Base-by-base conservation (phyloP, 768 basidiomycete genomes). In the Boletus eberwhitei region DNA sequence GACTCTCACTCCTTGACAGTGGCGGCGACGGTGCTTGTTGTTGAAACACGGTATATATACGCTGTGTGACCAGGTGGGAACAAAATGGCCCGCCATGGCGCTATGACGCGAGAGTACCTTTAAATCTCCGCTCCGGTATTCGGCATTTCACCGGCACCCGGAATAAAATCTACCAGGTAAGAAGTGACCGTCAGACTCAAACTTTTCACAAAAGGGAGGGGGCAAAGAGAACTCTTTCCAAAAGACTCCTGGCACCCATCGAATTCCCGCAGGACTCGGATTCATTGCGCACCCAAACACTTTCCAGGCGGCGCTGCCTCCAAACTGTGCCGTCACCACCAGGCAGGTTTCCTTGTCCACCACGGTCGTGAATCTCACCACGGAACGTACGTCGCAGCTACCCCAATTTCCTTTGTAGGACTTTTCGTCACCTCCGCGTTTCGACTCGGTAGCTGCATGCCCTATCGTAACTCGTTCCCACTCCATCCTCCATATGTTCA, bases 391-490 rank as follows among this genome's bases (percentile, higher is more conserved):
- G n/a, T n/a, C n/a, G n/a, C n/a, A 34, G 8, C 14, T n/a, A 42
- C 40, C 36, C 29, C 45, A 21, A 17, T 40, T 42, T 39, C 31
- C 31, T 21, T 29, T 17, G 26, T 38, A 39, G 6, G 21, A 5
- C 22, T 26, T 2, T 3, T 26, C 2, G 24, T 26, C 24, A 29
- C 46, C 58, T 47, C 58, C 35, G 48, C 46, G 44, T 45, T 59
- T 60, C 57, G 24, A 40, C 40, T 52, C 59, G 11, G 32, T 44
- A 37, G 44, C 54, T 53, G 60, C 60, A 21, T 62, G 50, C 7
- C 42, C 51, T 62, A 21, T 48, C 55, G 54, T 55, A 50, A 60
- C 37, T 8, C 1, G 14, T 61, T 60, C 59, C 59, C 59, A 60
- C 59, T 60, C 59, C 59, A 50, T 38, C 32, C 37, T 26, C 7